Evolutionary conservation across 306 rosid genomes (phyloP), one percentile per base, ranked within the genome.

Genomic region (Mimosa pudica): DNA sequence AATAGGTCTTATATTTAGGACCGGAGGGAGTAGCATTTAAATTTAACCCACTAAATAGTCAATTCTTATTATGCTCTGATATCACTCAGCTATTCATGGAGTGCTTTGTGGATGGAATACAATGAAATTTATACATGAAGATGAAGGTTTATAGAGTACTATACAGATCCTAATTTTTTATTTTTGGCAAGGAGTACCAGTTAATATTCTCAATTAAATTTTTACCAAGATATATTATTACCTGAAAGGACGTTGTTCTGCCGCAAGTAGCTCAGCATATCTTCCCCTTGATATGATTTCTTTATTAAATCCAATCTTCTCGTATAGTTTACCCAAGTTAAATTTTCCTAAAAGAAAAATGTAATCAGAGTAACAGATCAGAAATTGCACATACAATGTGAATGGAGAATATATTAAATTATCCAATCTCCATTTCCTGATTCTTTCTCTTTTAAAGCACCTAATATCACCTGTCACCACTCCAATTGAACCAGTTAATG

Each of bases 401-500:
- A 54, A 72, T 36, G 20, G 55, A 75, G 10, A 57, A 20, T 14
- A 33, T 5, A 10, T 20, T 51, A 82, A 78, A 70, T 69, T 35
- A 45, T 61, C 84, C 65, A 46, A 54, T 52, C 7, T 42, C 18
- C 64, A 61, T 52, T 54, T 61, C 76, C 55, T 45, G 75, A 62
- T 46, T 51, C 57, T 49, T 52, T 64, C 78, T 38, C 49, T 57
- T 64, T 57, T 3, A 7, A 48, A 75, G 79, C 67, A 85, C 54
- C 58, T 42, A 32, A 57, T 80, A 36, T 90, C 80, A 95, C 99
- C 98, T 80, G 94, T 79, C 55, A 93, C 96, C 81, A 95, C 99
- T 73, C 99, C 99, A 83, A 95, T 95, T 64, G 99, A 95, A 73
- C 99, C 99, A 74, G 99, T 95, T 77, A 91, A 82, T 79, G 98